Evolutionary conservation across 768 basidiomycete species (phyloP).

Genomic region (Lactarius vividus): DNA sequence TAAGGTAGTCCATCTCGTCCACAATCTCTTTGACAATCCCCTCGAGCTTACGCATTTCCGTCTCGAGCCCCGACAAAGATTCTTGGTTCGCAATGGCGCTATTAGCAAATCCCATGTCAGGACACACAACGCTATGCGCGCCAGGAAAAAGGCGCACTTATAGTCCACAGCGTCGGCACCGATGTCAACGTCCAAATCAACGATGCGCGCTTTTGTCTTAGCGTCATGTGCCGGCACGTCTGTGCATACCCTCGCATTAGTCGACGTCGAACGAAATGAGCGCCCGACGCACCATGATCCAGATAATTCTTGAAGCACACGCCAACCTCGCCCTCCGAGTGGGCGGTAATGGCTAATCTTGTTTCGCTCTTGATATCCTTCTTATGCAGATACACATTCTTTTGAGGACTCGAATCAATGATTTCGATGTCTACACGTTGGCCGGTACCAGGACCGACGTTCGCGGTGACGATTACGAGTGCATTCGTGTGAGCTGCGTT

Average conservation of each 20-base stretch:
- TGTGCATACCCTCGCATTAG: not conserved
- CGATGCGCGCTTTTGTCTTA: conserved; percentile 54
- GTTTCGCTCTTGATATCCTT: conserved; percentile 86
- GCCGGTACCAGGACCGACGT: conserved; percentile 68
- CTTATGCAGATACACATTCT: conserved; percentile 91
- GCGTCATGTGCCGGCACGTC: conserved; percentile 40
- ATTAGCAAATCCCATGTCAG: conserved; percentile 14
- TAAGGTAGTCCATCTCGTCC: conserved; percentile 91
- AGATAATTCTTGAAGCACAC: conserved; percentile 90
- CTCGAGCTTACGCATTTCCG: conserved; percentile 97
- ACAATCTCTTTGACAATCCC: conserved; percentile 91
- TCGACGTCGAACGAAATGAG: not conserved
- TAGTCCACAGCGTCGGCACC: conserved; percentile 99
- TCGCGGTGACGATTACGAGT: conserved; percentile 95
- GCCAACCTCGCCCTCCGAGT: conserved; percentile 90
- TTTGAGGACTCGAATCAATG: conserved; percentile 77
- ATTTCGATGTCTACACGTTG: conserved; percentile 95
- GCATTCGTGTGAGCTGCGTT: conserved; percentile 83
- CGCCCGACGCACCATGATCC: conserved; percentile 58
- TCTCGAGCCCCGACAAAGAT: conserved; percentile 90
- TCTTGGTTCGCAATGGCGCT: conserved; percentile 99
- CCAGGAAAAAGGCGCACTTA: conserved; percentile 61
- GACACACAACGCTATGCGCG: not conserved
- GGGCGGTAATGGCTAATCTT: conserved; percentile 89
- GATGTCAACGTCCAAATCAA: conserved; percentile 96